Conservation (phyloP, 73 alveolate genomes). For the Symbiodinium natans region DNA sequence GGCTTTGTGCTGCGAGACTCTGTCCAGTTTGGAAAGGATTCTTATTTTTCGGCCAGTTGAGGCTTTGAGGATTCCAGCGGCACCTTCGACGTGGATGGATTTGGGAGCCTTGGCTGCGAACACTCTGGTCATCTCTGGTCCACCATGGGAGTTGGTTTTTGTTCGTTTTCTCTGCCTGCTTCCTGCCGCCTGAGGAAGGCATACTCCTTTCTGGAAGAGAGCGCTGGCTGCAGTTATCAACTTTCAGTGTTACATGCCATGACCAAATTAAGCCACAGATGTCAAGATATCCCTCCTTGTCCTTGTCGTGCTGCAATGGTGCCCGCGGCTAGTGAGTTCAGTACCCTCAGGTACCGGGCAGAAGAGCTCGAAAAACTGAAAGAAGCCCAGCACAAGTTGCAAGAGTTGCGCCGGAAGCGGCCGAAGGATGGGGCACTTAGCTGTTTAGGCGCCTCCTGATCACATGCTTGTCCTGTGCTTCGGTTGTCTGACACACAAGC, state of each 20-base stretch:
- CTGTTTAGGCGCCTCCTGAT: background rate
- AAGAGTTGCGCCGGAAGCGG: background rate
- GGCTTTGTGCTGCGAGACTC: no score
- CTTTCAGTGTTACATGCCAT: background rate
- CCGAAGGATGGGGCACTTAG: background rate
- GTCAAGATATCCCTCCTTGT: background rate
- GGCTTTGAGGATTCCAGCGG: slow-evolving; percentile 70
- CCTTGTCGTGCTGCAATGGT: background rate
- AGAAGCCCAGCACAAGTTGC: slow-evolving; percentile 49
- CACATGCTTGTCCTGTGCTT: no score
- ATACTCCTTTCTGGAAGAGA: slow-evolving; percentile 78
- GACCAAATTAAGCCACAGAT: background rate
- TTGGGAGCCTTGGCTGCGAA: slow-evolving; percentile 4
- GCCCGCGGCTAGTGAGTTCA: background rate
- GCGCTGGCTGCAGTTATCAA: background rate
- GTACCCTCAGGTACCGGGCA: slow-evolving; percentile 48
- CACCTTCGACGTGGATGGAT: slow-evolving; percentile 44
- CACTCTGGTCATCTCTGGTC: no score
- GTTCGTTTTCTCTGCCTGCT: background rate
- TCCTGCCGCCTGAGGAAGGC: slow-evolving; percentile 58
- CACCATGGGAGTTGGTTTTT: background rate
- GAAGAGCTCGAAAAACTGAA: slow-evolving; percentile 48
- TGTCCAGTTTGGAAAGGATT: no score
- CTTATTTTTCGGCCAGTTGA: background rate
- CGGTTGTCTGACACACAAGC: no score